These are phyloP conservation scores for Neurospora sp. DNA, from an alignment of 495 filamentous ascomycete genomes.

Conservation along the genomic window DNA sequence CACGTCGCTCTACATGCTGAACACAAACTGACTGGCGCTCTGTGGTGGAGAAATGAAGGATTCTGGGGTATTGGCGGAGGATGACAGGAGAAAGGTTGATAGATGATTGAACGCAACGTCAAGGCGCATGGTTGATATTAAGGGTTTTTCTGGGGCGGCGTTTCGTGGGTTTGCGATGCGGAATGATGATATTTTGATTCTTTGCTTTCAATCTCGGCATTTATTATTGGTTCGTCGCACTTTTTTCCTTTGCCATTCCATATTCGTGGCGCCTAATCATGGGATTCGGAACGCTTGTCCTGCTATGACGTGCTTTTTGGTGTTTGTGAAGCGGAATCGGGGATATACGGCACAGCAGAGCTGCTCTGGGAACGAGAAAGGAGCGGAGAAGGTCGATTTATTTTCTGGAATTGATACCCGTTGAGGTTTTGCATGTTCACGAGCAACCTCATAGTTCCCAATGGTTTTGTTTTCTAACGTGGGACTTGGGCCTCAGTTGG, in stretches of 20 bases:
- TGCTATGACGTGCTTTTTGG: neutral
- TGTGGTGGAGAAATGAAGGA: constrained; percentile 2
- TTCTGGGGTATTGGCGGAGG: neutral
- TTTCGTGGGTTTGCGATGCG: neutral
- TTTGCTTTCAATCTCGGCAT: neutral
- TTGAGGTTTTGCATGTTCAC: neutral
- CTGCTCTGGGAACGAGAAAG: neutral
- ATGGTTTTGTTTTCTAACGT: neutral
- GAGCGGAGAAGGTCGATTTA: neutral
- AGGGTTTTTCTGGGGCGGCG: neutral
- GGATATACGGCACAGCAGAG: neutral
- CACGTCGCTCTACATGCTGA: constrained; percentile 31
- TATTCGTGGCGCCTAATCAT: neutral
- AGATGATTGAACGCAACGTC: neutral
- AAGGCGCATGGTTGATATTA: neutral
- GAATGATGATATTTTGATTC: neutral
- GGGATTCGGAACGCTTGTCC: neutral
- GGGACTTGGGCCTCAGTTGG: neutral
- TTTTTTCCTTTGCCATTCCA: neutral
- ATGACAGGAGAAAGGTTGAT: neutral
- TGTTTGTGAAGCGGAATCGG: neutral
- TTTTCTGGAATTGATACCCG: neutral
- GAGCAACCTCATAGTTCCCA: neutral
- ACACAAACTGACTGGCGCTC: constrained; percentile 17
- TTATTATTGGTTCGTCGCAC: neutral